phyloP scores from a whole-genome alignment of 2,329 filamentous ascomycete genomes.

The Annulohypoxylon truncatum region DNA sequence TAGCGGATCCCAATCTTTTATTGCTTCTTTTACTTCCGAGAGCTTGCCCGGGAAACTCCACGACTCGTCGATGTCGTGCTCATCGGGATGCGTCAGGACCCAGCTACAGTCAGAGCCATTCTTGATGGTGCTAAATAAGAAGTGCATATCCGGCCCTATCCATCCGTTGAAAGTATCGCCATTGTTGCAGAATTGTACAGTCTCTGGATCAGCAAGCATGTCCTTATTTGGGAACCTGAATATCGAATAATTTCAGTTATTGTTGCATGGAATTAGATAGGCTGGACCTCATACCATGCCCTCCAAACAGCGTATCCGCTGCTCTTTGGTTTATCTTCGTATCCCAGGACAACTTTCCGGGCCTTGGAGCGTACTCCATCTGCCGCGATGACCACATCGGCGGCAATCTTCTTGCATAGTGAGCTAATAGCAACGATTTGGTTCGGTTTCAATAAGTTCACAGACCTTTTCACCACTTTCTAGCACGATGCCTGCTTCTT shows the following conservation, averaged over 20 bases:
- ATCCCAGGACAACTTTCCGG: slow-evolving; percentile 62
- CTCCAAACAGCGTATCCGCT: slow-evolving; percentile 65
- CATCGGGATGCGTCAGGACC: slow-evolving; percentile 67
- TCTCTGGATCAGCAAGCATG: slow-evolving; percentile 63
- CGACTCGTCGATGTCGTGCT: slow-evolving; percentile 65
- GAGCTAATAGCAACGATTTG: background rate
- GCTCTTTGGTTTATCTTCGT: slow-evolving; percentile 63
- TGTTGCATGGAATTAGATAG: background rate
- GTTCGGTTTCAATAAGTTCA: background rate
- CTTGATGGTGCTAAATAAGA: slow-evolving; percentile 68
- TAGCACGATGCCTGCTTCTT: slow-evolving; percentile 62
- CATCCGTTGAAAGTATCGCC: slow-evolving; percentile 70
- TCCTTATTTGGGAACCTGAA: slow-evolving; percentile 60
- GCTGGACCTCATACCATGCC: slow-evolving; percentile 57
- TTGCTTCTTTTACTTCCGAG: slow-evolving; percentile 62
- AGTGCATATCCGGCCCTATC: slow-evolving; percentile 68
- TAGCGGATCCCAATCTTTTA: slow-evolving; percentile 64
- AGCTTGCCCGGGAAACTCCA: slow-evolving; percentile 66
- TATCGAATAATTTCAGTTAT: background rate
- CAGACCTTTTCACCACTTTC: slow-evolving; percentile 59
- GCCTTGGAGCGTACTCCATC: slow-evolving; percentile 67
- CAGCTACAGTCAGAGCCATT: slow-evolving; percentile 66
- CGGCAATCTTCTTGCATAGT: slow-evolving; percentile 51
- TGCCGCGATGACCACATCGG: slow-evolving; percentile 64
- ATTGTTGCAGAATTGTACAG: slow-evolving; percentile 64